Conservation (phyloP, 306 rosid species). For the Dalbergia oliveri region DNA sequence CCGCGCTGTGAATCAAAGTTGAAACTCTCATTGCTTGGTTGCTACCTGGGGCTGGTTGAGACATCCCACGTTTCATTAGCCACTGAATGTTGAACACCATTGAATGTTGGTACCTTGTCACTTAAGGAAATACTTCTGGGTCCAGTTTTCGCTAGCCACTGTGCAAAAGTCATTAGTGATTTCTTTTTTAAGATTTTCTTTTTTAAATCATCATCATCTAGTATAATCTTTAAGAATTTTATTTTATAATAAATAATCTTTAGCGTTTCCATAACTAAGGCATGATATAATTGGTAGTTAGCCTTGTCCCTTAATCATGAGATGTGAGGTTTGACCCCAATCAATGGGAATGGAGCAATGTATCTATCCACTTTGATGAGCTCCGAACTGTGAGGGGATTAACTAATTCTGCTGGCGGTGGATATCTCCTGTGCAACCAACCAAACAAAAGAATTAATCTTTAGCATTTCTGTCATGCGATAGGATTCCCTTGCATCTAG, state of each 20-base stretch:
- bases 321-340: no score
- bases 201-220: constrained; percentile 6
- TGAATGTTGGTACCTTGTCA: constrained; percentile 38
- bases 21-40: constrained; percentile 32
- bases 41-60: constrained; percentile 30
- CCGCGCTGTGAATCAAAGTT: background rate
- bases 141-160: constrained; percentile 41
- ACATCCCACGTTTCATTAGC: constrained; percentile 47
- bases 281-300: no score
- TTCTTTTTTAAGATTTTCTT: constrained; percentile 19
- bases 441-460: no score
- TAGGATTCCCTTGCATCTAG: background rate
- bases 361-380: no score
- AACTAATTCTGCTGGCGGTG: no score
- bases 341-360: no score
- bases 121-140: constrained; percentile 42
- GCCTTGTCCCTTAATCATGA: no score
- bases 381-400: no score
- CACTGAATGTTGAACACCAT: constrained; percentile 17
- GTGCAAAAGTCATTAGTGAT: constrained; percentile 22
- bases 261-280: no score
- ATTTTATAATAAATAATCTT: no score
- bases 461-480: constrained; percentile 7
- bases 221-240: constrained; percentile 13
- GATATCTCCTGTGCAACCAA: no score